phyloP scores from a whole-genome alignment of 1,139 yeast genomes.

The Blastobotrys illinoisensis region DNA sequence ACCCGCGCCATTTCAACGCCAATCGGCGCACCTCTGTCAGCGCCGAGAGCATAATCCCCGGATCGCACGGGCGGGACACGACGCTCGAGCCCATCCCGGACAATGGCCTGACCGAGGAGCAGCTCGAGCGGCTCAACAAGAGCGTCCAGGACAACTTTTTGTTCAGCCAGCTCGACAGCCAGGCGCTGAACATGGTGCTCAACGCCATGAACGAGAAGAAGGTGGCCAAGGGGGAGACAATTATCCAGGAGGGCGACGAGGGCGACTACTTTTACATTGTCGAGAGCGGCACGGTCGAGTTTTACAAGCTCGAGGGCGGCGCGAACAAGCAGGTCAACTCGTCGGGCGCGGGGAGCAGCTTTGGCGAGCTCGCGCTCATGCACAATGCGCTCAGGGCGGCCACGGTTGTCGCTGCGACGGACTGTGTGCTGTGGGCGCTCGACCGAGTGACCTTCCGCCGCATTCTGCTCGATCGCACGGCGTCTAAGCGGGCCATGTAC shows the following conservation, averaged over 20 bases:
- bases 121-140: constrained; percentile 60
- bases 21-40: constrained; percentile 83
- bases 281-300: constrained; percentile 81
- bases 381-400: constrained; percentile 98
- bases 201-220: constrained; percentile 73
- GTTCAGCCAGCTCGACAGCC: constrained; percentile 69
- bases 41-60: constrained; percentile 49
- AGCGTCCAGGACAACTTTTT: constrained; percentile 77
- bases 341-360: constrained; percentile 79
- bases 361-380: constrained; percentile 96
- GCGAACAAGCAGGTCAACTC: constrained; percentile 68
- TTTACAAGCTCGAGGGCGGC: constrained; percentile 40
- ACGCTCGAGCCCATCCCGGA: constrained; percentile 3
- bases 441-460: constrained; percentile 92
- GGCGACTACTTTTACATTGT: constrained; percentile 92
- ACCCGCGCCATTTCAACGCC: constrained; percentile 49
- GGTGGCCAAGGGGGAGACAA: constrained; percentile 54
- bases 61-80: constrained; percentile 7
- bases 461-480: constrained; percentile 83
- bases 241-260: constrained; percentile 91
- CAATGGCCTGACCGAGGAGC: constrained; percentile 39
- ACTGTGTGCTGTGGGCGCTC: constrained; percentile 80
- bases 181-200: constrained; percentile 69
- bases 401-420: constrained; percentile 72
- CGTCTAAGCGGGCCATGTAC: constrained; percentile 83